Percentiles rank a stretch among this genome's conserved stretches.
Conservation (phyloP, 305 asterid species). For the Solanum hybrid region DNA sequence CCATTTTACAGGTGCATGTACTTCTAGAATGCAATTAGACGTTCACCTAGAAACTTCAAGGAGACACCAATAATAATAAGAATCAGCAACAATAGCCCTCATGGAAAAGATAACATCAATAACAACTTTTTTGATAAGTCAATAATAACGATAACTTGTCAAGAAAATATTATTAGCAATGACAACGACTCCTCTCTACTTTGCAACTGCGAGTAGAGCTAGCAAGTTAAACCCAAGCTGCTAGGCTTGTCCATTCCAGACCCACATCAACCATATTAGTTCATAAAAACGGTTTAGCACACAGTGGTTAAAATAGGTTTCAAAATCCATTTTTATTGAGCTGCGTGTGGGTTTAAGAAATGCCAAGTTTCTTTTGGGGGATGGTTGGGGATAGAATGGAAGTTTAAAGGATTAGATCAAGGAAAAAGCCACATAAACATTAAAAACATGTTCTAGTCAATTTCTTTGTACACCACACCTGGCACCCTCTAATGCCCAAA, state of each 20-base stretch:
- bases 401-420: not conserved
- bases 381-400: not conserved
- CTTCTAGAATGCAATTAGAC: not conserved
- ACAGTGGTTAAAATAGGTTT: not conserved
- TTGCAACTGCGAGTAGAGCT: not conserved
- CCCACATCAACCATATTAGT: not conserved
- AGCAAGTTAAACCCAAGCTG: not conserved
- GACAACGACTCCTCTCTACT: not conserved
- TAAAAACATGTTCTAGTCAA: not conserved
- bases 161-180: not conserved
- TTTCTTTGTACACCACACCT: not conserved
- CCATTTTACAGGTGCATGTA: not conserved
- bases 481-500: not conserved
- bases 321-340: not conserved
- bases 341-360: not conserved
- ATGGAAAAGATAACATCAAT: not conserved
- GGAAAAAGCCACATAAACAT: not conserved
- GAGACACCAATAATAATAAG: not conserved
- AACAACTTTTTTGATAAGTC: not conserved
- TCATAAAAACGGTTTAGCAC: not conserved
- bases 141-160: not conserved
- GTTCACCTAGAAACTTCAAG: not conserved
- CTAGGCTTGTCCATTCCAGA: not conserved
- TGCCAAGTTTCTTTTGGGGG: not conserved
- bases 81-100: not conserved